Evolutionary conservation across 2,329 filamentous ascomycete species (phyloP).

Genomic region (Hypoxylon sp.): DNA sequence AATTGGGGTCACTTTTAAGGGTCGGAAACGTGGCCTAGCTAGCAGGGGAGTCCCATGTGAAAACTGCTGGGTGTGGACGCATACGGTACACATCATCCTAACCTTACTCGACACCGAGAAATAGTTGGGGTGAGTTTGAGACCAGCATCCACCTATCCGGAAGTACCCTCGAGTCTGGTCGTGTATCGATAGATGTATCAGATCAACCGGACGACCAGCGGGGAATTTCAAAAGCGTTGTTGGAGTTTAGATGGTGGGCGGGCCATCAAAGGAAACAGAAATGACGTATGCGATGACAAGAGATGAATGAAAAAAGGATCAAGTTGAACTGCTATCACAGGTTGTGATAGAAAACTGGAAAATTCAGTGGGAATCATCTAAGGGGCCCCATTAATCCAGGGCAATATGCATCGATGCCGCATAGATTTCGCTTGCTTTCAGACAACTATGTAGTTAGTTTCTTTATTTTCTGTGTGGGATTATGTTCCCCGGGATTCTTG

Average conservation of each 20-base stretch:
- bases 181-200: conserved; percentile 13
- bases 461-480: conserved; percentile 24
- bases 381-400: conserved; percentile 18
- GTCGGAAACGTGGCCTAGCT: conserved; percentile 11
- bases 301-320: conserved; percentile 22
- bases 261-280: conserved; percentile 19
- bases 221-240: conserved; percentile 17
- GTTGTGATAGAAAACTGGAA: conserved; percentile 14
- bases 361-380: conserved; percentile 18
- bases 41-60: conserved; percentile 11
- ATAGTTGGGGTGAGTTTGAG: conserved; percentile 2
- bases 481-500: conserved; percentile 24
- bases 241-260: conserved; percentile 11
- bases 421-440: conserved; percentile 40
- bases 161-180: conserved; percentile 6
- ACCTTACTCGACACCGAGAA: conserved; percentile 6
- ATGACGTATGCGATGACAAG: conserved; percentile 35
- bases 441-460: conserved; percentile 37
- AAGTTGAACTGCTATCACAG: conserved; percentile 16
- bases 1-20: conserved; percentile 13
- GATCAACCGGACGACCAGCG: conserved; percentile 3
- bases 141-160: conserved; percentile 12
- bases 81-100: conserved; percentile 13
- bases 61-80: conserved; percentile 2
- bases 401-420: conserved; percentile 25